Evolutionary conservation across 805 yeast genomes (phyloP).

Genomic region (Ogataea chonburiensis): DNA sequence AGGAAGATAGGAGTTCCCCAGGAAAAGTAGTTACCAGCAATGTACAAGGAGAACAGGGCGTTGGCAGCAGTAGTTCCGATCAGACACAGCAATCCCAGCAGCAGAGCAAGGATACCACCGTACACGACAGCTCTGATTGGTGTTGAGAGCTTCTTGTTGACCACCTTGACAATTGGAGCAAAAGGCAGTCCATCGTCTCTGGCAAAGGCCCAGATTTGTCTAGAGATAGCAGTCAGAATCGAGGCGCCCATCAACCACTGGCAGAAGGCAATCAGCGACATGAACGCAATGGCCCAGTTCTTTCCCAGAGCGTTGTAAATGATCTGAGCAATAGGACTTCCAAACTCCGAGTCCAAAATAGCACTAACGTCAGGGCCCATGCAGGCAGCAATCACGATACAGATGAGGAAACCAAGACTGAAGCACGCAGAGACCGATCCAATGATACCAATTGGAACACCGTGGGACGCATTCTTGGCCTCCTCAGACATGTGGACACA

Average conservation of each 20-base stretch:
- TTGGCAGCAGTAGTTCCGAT: slow-evolving; percentile 43
- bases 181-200: slow-evolving; percentile 52
- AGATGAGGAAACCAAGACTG: slow-evolving; percentile 42
- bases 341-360: slow-evolving; percentile 35
- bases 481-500: slow-evolving; percentile 53
- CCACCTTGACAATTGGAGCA: slow-evolving; percentile 40
- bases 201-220: slow-evolving; percentile 54
- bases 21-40: slow-evolving; percentile 44
- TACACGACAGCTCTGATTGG: slow-evolving; percentile 45
- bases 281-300: slow-evolving; percentile 48
- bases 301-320: slow-evolving; percentile 47
- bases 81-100: slow-evolving; percentile 42
- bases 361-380: slow-evolving; percentile 35
- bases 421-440: slow-evolving; percentile 45
- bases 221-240: slow-evolving; percentile 44
- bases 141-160: slow-evolving; percentile 40
- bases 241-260: slow-evolving; percentile 51
- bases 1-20: slow-evolving; percentile 46
- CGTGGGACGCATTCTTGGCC: slow-evolving; percentile 41
- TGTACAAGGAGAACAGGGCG: slow-evolving; percentile 47
- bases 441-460: slow-evolving; percentile 47
- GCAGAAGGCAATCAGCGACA: slow-evolving; percentile 46
- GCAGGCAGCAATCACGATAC: slow-evolving; percentile 38
- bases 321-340: slow-evolving; percentile 48
- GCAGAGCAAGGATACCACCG: slow-evolving; percentile 38